Conservation (phyloP, 352 stramenopile species). For the Phytophthora aleatoria region DNA sequence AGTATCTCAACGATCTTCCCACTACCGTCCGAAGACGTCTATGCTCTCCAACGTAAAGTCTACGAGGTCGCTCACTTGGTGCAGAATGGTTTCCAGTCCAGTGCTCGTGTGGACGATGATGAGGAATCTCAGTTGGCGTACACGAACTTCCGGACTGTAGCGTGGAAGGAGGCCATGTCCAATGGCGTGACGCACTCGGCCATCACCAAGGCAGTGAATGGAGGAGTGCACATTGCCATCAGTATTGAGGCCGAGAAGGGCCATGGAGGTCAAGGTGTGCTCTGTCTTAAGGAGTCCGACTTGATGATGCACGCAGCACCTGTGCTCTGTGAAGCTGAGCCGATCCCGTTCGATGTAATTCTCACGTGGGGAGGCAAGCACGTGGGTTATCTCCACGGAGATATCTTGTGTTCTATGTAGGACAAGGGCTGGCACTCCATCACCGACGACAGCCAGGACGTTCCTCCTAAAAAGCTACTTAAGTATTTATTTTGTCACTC, state of each 20-base stretch:
- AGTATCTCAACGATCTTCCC: slow-evolving; percentile 80
- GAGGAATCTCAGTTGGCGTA: slow-evolving; percentile 74
- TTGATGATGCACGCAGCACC: slow-evolving; percentile 49
- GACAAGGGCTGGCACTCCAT: neutral
- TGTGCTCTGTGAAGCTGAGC: slow-evolving; percentile 46
- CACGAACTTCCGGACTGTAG: slow-evolving; percentile 67
- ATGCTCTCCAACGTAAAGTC: slow-evolving; percentile 74
- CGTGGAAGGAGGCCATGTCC: slow-evolving; percentile 59
- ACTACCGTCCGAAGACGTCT: slow-evolving; percentile 73
- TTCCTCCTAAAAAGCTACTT: slow-evolving; percentile 18
- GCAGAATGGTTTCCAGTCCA: slow-evolving; percentile 73
- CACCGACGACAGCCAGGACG: neutral
- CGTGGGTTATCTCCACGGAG: slow-evolving; percentile 56
- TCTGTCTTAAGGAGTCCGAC: slow-evolving; percentile 69
- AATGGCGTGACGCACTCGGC: slow-evolving; percentile 70
- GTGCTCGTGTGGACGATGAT: slow-evolving; percentile 56
- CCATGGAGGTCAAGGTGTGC: slow-evolving; percentile 63
- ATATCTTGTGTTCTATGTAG: slow-evolving; percentile 54
- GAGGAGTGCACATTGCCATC: slow-evolving; percentile 70
- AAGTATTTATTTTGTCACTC: slow-evolving; percentile 18
- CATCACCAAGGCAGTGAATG: slow-evolving; percentile 74
- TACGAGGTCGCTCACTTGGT: slow-evolving; percentile 77
- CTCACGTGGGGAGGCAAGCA: slow-evolving; percentile 80
- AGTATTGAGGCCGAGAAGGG: slow-evolving; percentile 67
- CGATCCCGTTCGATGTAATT: slow-evolving; percentile 69